Percentiles rank a stretch among this genome's conserved stretches.
These are phyloP conservation scores for Aschersonia sp. DNA, from an alignment of 2,329 filamentous ascomycete species.

Conservation along the genomic window DNA sequence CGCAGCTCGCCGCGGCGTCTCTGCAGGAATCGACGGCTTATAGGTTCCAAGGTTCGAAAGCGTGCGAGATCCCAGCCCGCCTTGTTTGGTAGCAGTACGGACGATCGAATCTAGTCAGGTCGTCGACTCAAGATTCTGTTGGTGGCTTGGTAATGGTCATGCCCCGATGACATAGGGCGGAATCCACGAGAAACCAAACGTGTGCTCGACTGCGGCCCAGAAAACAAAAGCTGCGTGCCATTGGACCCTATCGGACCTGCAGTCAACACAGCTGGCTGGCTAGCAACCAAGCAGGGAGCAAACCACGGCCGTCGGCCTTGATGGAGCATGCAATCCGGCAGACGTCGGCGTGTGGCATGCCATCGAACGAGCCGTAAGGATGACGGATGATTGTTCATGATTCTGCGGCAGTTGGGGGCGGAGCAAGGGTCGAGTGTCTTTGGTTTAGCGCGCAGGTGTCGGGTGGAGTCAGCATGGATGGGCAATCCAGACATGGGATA, in stretches of 20 bases:
- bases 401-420: neutral
- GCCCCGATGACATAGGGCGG: neutral
- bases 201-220: too few relatives aligned
- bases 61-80: neutral
- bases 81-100: neutral
- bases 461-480: neutral
- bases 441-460: neutral
- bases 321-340: too few relatives aligned
- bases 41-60: neutral
- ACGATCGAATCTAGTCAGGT: neutral
- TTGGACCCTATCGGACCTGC: too few relatives aligned
- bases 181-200: neutral
- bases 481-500: neutral
- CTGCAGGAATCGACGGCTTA: neutral
- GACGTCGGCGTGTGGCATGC: too few relatives aligned
- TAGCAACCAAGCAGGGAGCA: too few relatives aligned
- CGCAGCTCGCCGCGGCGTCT: neutral
- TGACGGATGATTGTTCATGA: neutral
- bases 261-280: too few relatives aligned
- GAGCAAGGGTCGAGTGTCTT: neutral
- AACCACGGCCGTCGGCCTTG: too few relatives aligned
- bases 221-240: too few relatives aligned
- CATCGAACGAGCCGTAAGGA: neutral
- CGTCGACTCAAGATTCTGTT: neutral
- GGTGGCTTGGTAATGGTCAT: neutral